Conservation (phyloP, 257 asterid species). For the Solanum infundibuliforme region DNA sequence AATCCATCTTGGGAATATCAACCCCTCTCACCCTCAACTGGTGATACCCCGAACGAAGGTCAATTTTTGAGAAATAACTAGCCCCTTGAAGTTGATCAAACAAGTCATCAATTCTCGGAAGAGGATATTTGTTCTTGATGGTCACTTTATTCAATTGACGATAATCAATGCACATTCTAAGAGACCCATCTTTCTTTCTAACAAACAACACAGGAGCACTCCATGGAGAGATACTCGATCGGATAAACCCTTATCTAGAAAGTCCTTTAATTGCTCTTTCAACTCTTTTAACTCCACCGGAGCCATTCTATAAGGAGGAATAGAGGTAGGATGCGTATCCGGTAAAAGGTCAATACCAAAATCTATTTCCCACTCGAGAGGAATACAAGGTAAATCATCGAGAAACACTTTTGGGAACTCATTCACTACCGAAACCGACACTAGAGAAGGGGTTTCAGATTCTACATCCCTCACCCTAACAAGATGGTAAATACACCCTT, state of each 20-base stretch:
- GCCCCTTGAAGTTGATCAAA: neutral
- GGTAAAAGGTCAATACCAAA: neutral
- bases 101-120: neutral
- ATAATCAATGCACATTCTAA: too few species aligned
- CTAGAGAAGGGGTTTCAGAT: too few species aligned
- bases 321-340: neutral
- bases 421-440: too few species aligned
- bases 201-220: neutral
- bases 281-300: too few species aligned
- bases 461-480: too few species aligned
- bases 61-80: too few species aligned
- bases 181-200: too few species aligned
- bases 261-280: too few species aligned
- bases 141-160: neutral
- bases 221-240: neutral
- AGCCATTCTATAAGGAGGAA: neutral
- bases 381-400: too few species aligned
- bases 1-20: neutral
- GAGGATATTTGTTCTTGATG: neutral
- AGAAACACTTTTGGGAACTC: too few species aligned
- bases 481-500: too few species aligned
- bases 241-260: neutral
- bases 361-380: neutral
- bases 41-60: neutral
- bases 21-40: neutral